A percentile compares a stretch with the other conserved stretches of the same genome.
Evolutionary conservation across 495 filamentous ascomycete genomes (phyloP).

Genomic region (Cryomyces antarcticus): DNA sequence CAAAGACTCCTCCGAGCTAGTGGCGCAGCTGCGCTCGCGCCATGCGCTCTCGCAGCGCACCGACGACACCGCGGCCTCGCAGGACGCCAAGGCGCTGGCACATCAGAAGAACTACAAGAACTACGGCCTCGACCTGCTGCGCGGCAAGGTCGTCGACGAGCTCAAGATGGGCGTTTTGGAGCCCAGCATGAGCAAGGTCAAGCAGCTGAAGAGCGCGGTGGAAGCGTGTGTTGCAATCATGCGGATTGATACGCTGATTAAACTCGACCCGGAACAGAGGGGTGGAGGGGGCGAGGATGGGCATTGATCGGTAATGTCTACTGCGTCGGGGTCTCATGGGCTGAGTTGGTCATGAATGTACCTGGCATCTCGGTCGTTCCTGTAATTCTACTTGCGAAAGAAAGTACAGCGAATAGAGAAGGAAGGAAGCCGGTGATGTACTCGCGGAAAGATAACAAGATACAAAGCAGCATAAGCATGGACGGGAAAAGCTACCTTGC

Average conservation of each 20-base stretch:
- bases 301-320: conserved; percentile 16
- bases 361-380: too few relatives aligned
- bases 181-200: conserved; percentile 95
- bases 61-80: conserved; percentile 27
- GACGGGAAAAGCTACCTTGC: too few relatives aligned
- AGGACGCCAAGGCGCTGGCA: conserved; percentile 42
- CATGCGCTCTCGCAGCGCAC: conserved; percentile 88
- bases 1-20: conserved; percentile 85
- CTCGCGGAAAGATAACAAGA: too few relatives aligned
- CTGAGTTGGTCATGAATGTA: too few relatives aligned
- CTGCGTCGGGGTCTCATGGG: too few relatives aligned
- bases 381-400: too few relatives aligned
- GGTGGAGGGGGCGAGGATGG: conserved; percentile 55
- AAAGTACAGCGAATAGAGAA: too few relatives aligned
- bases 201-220: conserved; percentile 94
- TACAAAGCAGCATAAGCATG: too few relatives aligned
- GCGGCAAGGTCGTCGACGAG: conserved; percentile 80
- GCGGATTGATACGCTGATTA: conserved; percentile 98
- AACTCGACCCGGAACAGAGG: conserved; percentile 79
- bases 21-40: conserved; percentile 82
- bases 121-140: conserved; percentile 80
- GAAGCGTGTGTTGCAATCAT: conserved; percentile 99
- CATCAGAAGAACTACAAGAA: conserved; percentile 96
- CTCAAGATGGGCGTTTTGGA: conserved; percentile 91
- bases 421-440: too few relatives aligned